Evolutionary conservation across 768 basidiomycete genomes (phyloP).

Genomic region (Mrakia blollopis): DNA sequence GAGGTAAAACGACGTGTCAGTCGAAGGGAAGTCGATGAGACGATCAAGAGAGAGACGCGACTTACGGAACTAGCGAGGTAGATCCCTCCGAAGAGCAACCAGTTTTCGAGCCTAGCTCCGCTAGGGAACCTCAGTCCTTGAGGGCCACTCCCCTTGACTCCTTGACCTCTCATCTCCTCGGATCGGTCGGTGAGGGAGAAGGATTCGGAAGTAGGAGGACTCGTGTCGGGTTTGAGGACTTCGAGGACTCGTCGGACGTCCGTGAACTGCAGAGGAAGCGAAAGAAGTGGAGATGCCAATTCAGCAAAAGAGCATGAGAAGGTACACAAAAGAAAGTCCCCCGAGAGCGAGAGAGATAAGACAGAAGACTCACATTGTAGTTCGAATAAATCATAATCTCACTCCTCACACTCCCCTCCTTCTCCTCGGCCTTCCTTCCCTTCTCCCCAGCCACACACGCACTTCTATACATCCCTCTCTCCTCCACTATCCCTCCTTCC

Average conservation of each 20-base stretch:
- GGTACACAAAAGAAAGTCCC: constrained; percentile 1
- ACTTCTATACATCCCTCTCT: constrained; percentile 38
- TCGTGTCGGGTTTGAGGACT: constrained; percentile 68
- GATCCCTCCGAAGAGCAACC: constrained; percentile 86
- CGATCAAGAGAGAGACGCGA: neutral
- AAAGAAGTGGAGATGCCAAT: neutral
- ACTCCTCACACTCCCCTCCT: neutral
- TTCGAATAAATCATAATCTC: constrained; percentile 92
- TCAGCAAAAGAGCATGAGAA: neutral
- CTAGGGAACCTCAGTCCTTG: constrained; percentile 95
- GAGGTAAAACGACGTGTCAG: no score
- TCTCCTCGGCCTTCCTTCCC: neutral
- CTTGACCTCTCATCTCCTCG: constrained; percentile 65
- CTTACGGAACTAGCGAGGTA: constrained; percentile 78
- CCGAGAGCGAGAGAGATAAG: neutral
- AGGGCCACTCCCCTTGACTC: constrained; percentile 51
- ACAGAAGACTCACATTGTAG: constrained; percentile 60
- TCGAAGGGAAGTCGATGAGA: neutral
- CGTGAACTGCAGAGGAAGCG: constrained; percentile 57
- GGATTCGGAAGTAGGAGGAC: constrained; percentile 47
- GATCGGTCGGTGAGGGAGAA: constrained; percentile 80
- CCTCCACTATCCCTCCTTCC: constrained; percentile 21
- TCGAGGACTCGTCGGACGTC: constrained; percentile 94
- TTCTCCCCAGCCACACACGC: constrained; percentile 13
- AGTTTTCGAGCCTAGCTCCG: constrained; percentile 78